Base-by-base conservation (phyloP, 2,329 filamentous ascomycete genomes). In the Celoporthe dispersa region DNA sequence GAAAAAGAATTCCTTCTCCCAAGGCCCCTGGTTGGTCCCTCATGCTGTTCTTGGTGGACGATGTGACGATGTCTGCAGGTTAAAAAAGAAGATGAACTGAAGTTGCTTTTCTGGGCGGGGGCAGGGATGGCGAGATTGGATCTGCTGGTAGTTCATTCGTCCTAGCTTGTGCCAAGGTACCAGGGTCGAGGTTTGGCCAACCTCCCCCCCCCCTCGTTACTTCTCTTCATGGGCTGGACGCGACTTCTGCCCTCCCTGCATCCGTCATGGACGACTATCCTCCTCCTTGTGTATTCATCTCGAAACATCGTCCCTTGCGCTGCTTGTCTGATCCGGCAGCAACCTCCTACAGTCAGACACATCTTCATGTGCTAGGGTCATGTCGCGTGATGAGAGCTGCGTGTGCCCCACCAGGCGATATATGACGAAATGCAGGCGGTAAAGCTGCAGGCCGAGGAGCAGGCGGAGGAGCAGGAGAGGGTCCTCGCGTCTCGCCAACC, bases 231-330 rank as follows among this genome's bases (percentile, higher is more conserved):
- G 3, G 28, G 11, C n/a, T 53, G 8, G 48, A n/a, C n/a, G 11
- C 14, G 48, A 31, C 25, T 31, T 31, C 11, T 19, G 51, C 11
- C 12, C 51, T 57, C 53, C 53, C 53, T 57, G 53, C 53, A 31
- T 57, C 51, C 51, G 25, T 14, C 51, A 6, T 55, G 53, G 28
- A 31, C 25, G 53, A 31, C 25, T 8, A 31, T 31, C 28, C 28
- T 19, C 53, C 53, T 28, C 25, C 51, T 16, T 16, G 7, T 57
- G 53, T 57, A 6, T 57, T 28, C 53, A 57, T 19, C 53, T 31
- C 25, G 53, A 33, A 57, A 57, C 53, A 31, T 31, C 14, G 53
- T 57, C 53, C 53, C 53, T 57, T 57, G 53, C 53, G 51, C 51
- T 55, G n/a, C n/a, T 19, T 28, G 51, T 28, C 25, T 28, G 25